Percentiles rank a stretch among this genome's conserved stretches.
Conservation (phyloP, 768 basidiomycete genomes). For the Agaricus blazei region DNA sequence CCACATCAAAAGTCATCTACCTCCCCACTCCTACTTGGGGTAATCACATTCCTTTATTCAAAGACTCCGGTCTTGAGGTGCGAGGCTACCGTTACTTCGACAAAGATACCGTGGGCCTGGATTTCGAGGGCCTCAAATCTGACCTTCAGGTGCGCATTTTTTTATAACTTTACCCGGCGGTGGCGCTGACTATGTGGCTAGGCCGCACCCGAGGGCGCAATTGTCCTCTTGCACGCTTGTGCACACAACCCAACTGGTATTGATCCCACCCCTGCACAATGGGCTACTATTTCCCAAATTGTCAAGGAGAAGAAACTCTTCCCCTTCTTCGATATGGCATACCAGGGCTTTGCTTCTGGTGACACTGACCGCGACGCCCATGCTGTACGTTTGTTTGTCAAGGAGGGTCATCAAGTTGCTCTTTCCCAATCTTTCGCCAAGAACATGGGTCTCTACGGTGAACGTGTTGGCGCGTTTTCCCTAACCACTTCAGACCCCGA, state of each 20-base stretch:
- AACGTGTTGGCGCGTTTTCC: conserved; percentile 97
- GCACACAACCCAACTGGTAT: conserved; percentile 99
- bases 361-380: conserved; percentile 88
- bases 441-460: conserved; percentile 99
- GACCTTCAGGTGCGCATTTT: conserved; percentile 69
- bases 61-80: conserved; percentile 92
- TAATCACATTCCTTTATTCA: conserved; percentile 91
- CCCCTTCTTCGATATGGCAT: conserved; percentile 99
- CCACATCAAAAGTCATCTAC: conserved; percentile 83
- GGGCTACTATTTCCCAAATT: conserved; percentile 85
- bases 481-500: conserved; percentile 62
- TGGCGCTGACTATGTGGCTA: conserved; percentile 17
- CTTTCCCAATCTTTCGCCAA: conserved; percentile 97
- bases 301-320: conserved; percentile 87
- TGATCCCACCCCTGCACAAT: conserved; percentile 91
- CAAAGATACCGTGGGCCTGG: conserved; percentile 86
- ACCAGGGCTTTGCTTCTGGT: conserved; percentile 98
- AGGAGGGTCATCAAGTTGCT: conserved; percentile 84
- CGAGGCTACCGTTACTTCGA: conserved; percentile 92
- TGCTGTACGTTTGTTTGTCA: conserved; percentile 91
- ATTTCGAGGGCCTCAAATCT: conserved; percentile 85
- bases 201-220: conserved; percentile 72
- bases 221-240: conserved; percentile 93
- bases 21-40: conserved; percentile 95
- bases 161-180: not conserved